A percentile compares a stretch with the other conserved stretches of the same genome.
phyloP scores from a whole-genome alignment of 2,329 filamentous ascomycete genomes.

The Xylariaceae sp. region DNA sequence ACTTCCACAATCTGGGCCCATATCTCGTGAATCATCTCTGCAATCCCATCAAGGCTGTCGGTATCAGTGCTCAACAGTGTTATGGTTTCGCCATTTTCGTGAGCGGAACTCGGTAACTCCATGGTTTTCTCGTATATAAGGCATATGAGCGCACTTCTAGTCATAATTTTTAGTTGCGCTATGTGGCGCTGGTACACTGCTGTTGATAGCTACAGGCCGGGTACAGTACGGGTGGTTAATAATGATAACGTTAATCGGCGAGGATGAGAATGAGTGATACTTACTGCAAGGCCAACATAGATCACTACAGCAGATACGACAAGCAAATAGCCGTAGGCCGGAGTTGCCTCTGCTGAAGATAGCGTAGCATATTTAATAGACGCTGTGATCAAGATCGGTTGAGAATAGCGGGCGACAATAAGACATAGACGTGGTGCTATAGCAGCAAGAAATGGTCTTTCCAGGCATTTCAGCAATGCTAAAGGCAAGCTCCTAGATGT shows the following conservation, averaged over 20 bases:
- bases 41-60: slow-evolving; percentile 30
- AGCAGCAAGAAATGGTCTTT: slow-evolving; percentile 27
- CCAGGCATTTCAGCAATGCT: slow-evolving; percentile 30
- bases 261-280: slow-evolving; percentile 4
- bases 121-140: slow-evolving; percentile 35
- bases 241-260: too few species aligned
- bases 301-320: slow-evolving; percentile 31
- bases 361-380: slow-evolving; percentile 33
- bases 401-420: slow-evolving; percentile 38
- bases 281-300: slow-evolving; percentile 37
- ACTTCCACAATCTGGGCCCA: slow-evolving; percentile 41
- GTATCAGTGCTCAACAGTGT: slow-evolving; percentile 41
- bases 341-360: slow-evolving; percentile 1
- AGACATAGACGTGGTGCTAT: slow-evolving; percentile 35
- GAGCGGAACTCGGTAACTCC: slow-evolving; percentile 17
- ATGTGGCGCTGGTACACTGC: slow-evolving; percentile 30
- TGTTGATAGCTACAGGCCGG: slow-evolving; percentile 29
- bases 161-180: slow-evolving; percentile 32
- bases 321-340: slow-evolving; percentile 27
- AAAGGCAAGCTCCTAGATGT: slow-evolving; percentile 27
- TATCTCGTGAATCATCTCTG: slow-evolving; percentile 38
- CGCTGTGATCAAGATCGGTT: slow-evolving; percentile 37
- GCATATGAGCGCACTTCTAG: slow-evolving; percentile 33
- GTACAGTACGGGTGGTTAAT: slow-evolving; percentile 1
- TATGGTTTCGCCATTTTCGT: slow-evolving; percentile 32